Base-by-base conservation (phyloP, 345 rosid species). In the Abelmoschus esculentus region DNA sequence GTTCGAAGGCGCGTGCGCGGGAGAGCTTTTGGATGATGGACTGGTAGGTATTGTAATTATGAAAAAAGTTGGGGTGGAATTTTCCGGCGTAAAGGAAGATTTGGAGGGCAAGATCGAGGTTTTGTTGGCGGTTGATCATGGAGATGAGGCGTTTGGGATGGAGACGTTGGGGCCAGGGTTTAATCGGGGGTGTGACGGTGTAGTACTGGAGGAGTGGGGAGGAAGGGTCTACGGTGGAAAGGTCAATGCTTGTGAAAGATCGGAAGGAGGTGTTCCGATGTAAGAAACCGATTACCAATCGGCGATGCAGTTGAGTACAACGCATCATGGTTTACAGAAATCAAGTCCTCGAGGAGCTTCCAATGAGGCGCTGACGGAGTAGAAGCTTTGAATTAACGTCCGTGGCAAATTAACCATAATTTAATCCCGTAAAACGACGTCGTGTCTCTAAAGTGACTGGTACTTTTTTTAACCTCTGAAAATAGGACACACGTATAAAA, bases 31-130 rank as follows among this genome's bases (percentile, higher is more conserved):
- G 78, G 80, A 93, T 84, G 64, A 93, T 87, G 62, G 92, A 82
- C 77, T 82, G 83, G 82, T 87, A 90, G 63, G 98, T 89, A 38
- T 64, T 52, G 34, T 80, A 83, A 29, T 84, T 90, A 65, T 90
- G 95, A 18, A 77, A 78, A 68, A 91, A 91, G 53, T 64, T 64
- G 11, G 85, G 90, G 72, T 92, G 97, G 67, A 79, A 87, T 75
- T 85, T 90, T 0, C 89, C 88, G 34, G 98, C 96, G 81, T 87
- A 83, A 19, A 83, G 73, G 88, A 90, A 93, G 67, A 89, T 89
- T 77, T 89, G 98, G 81, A 90, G 86, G 55, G 96, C 90, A 3
- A 93, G 96, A 77, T 87, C 96, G 64, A 86, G 89, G 76, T 86
- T 87, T 59, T 90, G 92, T 61, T 90, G 96, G 75, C 86, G 86